phyloP scores from a whole-genome alignment of 148 eudicot species.

The Amaranthus cruentus region DNA sequence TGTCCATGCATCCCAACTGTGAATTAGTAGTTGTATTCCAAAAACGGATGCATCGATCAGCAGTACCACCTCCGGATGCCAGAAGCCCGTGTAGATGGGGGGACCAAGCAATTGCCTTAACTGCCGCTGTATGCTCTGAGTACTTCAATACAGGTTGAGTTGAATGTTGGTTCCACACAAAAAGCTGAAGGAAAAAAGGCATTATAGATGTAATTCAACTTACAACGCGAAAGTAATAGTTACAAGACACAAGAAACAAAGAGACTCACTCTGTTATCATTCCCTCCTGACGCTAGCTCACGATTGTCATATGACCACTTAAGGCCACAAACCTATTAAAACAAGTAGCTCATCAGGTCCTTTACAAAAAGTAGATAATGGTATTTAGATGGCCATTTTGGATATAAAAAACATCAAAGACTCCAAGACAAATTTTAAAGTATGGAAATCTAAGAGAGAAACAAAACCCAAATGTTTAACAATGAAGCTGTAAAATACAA shows the following conservation, averaged over 20 bases:
- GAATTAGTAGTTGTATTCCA: conserved; percentile 91
- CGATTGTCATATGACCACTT: conserved; percentile 94
- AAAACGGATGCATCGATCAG: conserved; percentile 86
- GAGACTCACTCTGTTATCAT: conserved; percentile 76
- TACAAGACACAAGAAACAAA: not conserved
- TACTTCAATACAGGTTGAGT: conserved; percentile 76
- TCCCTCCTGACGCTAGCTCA: conserved; percentile 92
- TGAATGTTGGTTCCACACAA: conserved; percentile 85
- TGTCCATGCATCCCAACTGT: conserved; percentile 77
- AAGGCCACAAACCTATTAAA: conserved; percentile 77
- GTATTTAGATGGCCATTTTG: not conserved
- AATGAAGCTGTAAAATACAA: conserved; percentile 10
- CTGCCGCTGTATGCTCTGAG: conserved; percentile 87
- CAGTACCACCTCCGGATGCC: conserved; percentile 98
- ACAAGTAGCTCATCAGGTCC: conserved; percentile 5
- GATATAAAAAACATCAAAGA: not conserved
- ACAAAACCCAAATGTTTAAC: not conserved
- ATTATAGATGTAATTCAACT: conserved; percentile 3
- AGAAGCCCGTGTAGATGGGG: conserved; percentile 90
- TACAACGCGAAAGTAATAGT: not conserved
- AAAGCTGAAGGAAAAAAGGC: conserved; percentile 43
- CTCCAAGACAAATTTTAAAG: no score
- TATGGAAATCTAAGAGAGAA: not conserved
- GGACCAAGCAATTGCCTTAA: conserved; percentile 96
- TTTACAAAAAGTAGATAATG: not conserved